phyloP scores from a whole-genome alignment of 2,329 filamentous ascomycete genomes.

The Rhexocercosporidium sp. region DNA sequence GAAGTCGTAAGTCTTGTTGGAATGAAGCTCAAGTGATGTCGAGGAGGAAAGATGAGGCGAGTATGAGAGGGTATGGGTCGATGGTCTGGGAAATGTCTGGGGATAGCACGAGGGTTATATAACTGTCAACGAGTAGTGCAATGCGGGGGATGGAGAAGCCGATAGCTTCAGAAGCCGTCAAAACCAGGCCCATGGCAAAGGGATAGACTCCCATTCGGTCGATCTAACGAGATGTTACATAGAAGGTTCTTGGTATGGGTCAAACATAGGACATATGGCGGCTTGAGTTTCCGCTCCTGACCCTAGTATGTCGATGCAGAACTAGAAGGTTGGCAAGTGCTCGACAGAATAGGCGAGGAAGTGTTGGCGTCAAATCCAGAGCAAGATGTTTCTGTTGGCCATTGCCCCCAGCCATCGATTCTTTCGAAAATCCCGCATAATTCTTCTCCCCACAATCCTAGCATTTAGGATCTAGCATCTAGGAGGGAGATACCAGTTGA shows the following conservation, averaged over 20 bases:
- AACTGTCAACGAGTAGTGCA: not conserved
- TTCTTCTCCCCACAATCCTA: not conserved
- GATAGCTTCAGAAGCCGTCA: not conserved
- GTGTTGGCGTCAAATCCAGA: not conserved
- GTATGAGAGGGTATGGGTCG: not conserved
- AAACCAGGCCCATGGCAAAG: not conserved
- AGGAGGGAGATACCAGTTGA: not conserved
- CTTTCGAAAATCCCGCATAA: not conserved
- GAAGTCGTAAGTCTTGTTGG: not conserved
- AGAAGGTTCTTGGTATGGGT: not conserved
- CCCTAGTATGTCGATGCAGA: not conserved
- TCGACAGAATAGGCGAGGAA: not conserved
- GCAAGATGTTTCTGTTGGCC: not conserved
- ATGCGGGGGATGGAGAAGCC: not conserved
- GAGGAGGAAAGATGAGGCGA: not conserved
- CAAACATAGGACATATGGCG: not conserved
- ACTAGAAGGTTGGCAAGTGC: not conserved
- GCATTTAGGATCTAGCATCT: not conserved
- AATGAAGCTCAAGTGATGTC: not conserved
- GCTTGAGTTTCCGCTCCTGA: not conserved
- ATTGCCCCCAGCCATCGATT: not conserved
- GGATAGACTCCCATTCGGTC: not conserved
- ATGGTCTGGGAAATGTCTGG: not conserved
- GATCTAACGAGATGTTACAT: not conserved
- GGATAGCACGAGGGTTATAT: constrained; percentile 8